phyloP scores from a whole-genome alignment of 208 protist genomes.

The Acanthamoeba lenticulata region DNA sequence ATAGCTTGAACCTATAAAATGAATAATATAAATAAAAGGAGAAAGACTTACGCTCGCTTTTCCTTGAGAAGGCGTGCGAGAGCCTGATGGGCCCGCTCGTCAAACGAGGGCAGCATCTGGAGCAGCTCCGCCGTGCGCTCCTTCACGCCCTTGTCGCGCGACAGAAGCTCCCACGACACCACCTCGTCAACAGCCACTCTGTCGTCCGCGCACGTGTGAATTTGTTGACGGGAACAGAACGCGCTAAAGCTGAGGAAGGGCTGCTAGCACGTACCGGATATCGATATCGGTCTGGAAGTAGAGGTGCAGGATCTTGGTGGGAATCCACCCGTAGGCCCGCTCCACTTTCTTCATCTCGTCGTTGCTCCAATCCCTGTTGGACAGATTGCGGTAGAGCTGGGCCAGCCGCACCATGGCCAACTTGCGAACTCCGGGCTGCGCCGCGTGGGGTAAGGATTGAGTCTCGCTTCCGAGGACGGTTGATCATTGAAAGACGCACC shows the following conservation, averaged over 20 bases:
- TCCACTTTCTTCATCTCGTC: conserved; percentile 28
- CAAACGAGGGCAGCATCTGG: background rate
- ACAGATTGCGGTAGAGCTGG: conserved; percentile 1
- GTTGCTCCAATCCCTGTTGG: background rate
- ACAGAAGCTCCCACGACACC: background rate
- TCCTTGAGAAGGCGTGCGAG: conserved; percentile 20
- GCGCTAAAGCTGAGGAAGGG: background rate
- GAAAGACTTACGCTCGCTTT: background rate
- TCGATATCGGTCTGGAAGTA: conserved; percentile 44
- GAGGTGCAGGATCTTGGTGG: conserved; percentile 46
- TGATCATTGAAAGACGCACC: background rate
- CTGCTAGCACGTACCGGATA: background rate
- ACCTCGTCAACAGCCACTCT: conserved; percentile 15
- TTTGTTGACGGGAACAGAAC: background rate
- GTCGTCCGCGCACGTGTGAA: background rate
- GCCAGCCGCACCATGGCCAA: background rate
- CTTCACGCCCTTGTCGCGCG: background rate
- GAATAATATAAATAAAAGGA: background rate
- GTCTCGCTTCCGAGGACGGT: background rate
- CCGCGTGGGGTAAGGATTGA: background rate
- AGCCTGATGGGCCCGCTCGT: background rate
- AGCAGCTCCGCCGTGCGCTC: background rate
- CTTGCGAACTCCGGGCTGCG: background rate
- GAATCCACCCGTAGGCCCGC: conserved; percentile 50
- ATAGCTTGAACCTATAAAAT: too few species aligned